Conservation (phyloP, 805 yeast species). For the Sugiyamaella qingdaonensis region DNA sequence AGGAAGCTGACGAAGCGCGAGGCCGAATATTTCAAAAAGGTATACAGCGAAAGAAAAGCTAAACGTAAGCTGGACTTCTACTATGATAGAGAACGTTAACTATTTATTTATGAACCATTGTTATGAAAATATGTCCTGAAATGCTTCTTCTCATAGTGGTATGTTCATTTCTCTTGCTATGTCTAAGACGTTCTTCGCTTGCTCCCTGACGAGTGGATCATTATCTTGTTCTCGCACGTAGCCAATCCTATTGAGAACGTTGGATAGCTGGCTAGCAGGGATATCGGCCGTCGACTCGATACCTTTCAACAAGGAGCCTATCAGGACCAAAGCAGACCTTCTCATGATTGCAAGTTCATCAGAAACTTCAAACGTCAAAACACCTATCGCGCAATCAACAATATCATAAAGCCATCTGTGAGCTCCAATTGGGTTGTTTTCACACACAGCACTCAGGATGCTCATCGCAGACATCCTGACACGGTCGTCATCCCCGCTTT, state of each 20-base stretch:
- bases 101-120: not conserved
- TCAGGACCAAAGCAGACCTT: conserved; percentile 67
- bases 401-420: conserved; percentile 46
- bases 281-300: conserved; percentile 27
- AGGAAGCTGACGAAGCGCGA: conserved; percentile 21
- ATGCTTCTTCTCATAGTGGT: not conserved
- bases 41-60: conserved; percentile 22
- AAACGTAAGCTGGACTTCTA: conserved; percentile 6
- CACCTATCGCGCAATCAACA: conserved; percentile 73
- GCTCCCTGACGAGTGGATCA: conserved; percentile 33
- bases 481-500: conserved; percentile 43
- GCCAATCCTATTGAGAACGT: conserved; percentile 19
- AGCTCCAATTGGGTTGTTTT: conserved; percentile 54
- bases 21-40: conserved; percentile 20
- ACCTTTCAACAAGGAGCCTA: conserved; percentile 35
- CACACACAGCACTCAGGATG: conserved; percentile 67
- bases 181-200: conserved; percentile 21
- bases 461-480: conserved; percentile 86
- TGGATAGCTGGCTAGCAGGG: conserved; percentile 27
- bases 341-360: conserved; percentile 51
- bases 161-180: conserved; percentile 3
- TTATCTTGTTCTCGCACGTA: conserved; percentile 24
- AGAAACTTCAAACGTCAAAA: conserved; percentile 57
- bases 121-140: not conserved
- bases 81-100: not conserved